Base-by-base conservation (phyloP, 108 stramenopile species). In the Nitzschia palea region DNA sequence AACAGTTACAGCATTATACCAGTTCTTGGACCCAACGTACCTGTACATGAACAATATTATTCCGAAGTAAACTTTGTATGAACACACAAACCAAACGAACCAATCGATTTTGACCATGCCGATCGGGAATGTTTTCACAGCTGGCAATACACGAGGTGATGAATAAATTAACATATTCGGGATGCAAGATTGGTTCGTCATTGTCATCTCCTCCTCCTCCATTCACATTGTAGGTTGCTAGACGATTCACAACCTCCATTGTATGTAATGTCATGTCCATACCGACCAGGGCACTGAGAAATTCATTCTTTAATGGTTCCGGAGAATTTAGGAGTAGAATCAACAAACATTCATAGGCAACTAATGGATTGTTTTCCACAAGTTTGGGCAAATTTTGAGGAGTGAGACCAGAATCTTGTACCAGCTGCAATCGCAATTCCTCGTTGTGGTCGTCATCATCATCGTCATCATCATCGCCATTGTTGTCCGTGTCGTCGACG, bases 51-150 rank as follows among this genome's bases (percentile, higher is more conserved):
- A 98, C 84, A 62, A 98, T 91, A 26, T 87, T 84, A 77, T 97
- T 97, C 28, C 96, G 86, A 55, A 98, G 90, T 35, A 98, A 81
- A 68, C 85, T 91, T 69, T 97, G 97, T 66, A 98, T 74, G 60
- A 98, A 97, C 20, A 98, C 96, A 67, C 96, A 98, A 12, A 98
- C 94, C 55, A 98, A 74, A 28, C 98, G 86, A n/a, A 98, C 96
- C 44, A 96, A 77, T 32, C 96, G 93, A 73, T 96, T 95, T 73
- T 97, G 97, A 44, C 90, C 77, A 68, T 95, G 93, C 47, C 91
- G 90, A 79, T 98, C 97, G 52, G 85, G 91, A 56, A 94, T 83
- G 55, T 87, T 94, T 68, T 97, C 96, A 73, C 96, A 97, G 60
- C 78, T 93, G 26, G 90, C 91, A 74, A 97, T 97, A 70, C 97